These are phyloP conservation scores for Euphrasia arctica DNA, from an alignment of 305 asterid species.

Conservation along the genomic window DNA sequence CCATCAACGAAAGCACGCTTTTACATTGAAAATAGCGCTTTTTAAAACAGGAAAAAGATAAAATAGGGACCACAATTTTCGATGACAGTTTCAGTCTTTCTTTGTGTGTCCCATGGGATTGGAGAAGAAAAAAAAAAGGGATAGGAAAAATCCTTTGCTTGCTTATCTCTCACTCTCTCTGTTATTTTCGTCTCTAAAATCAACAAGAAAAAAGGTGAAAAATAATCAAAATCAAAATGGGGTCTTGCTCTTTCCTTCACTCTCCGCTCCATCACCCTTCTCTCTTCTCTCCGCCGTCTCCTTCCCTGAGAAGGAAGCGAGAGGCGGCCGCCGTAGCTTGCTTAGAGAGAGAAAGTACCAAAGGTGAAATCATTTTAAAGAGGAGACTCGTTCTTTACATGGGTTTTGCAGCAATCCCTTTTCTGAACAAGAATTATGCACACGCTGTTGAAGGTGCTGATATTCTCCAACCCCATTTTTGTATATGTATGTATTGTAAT, in stretches of 20 bases:
- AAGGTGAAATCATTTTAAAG: slow-evolving; percentile 32
- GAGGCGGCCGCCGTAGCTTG: slow-evolving; percentile 32
- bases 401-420: slow-evolving; percentile 70
- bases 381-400: slow-evolving; percentile 53
- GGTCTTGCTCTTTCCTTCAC: slow-evolving; percentile 32
- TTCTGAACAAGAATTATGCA: slow-evolving; percentile 50
- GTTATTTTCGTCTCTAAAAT: slow-evolving; percentile 17
- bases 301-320: slow-evolving; percentile 39
- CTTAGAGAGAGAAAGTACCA: slow-evolving; percentile 33
- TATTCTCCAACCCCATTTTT: not conserved
- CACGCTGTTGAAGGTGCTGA: slow-evolving; percentile 49
- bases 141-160: slow-evolving; percentile 25
- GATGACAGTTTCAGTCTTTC: not conserved
- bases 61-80: too few relatives aligned
- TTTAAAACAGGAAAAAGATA: too few relatives aligned
- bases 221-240: slow-evolving; percentile 32
- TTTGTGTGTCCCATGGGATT: slow-evolving; percentile 18
- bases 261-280: slow-evolving; percentile 33
- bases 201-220: slow-evolving; percentile 28
- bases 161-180: not conserved
- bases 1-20: not conserved
- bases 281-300: slow-evolving; percentile 29
- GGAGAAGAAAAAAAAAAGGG: slow-evolving; percentile 18
- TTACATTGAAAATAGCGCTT: too few relatives aligned
- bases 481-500: not conserved